Conservation (phyloP, 768 basidiomycete species). For the Mycena rebaudengoi region DNA sequence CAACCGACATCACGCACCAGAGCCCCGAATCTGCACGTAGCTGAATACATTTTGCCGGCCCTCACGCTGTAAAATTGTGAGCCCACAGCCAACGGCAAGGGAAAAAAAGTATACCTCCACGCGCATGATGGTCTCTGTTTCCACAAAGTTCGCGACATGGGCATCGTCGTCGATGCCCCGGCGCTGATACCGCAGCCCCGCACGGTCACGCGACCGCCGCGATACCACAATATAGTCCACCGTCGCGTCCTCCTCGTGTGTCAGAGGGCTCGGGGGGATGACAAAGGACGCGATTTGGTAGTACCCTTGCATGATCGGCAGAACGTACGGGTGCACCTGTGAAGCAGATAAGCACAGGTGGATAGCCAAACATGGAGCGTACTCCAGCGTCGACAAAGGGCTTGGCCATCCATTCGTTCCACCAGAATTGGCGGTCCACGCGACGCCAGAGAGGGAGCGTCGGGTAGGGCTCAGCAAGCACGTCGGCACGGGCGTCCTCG, state of each 20-base stretch:
- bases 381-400: conserved; percentile 91
- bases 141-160: conserved; percentile 95
- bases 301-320: conserved; percentile 95
- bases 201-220: conserved; percentile 86
- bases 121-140: conserved; percentile 89
- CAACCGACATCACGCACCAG: conserved; percentile 61
- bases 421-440: conserved; percentile 93
- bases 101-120: conserved; percentile 67
- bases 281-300: conserved; percentile 79
- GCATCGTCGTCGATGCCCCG: conserved; percentile 94
- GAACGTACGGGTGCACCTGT: conserved; percentile 83
- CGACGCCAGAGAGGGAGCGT: conserved; percentile 91
- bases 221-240: conserved; percentile 88
- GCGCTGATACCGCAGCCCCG: conserved; percentile 93
- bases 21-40: conserved; percentile 92
- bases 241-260: conserved; percentile 53
- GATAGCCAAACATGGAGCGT: conserved; percentile 32
- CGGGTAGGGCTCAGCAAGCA: conserved; percentile 75
- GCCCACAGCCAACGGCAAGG: not conserved
- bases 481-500: conserved; percentile 51
- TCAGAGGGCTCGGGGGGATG: conserved; percentile 59
- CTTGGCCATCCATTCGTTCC: conserved; percentile 90
- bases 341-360: not conserved
- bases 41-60: conserved; percentile 81
- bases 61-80: conserved; percentile 62